Evolutionary conservation across 140 eudicot species (phyloP), one percentile per base, ranked within the genome.

Genomic region (Flaveria floridana): DNA sequence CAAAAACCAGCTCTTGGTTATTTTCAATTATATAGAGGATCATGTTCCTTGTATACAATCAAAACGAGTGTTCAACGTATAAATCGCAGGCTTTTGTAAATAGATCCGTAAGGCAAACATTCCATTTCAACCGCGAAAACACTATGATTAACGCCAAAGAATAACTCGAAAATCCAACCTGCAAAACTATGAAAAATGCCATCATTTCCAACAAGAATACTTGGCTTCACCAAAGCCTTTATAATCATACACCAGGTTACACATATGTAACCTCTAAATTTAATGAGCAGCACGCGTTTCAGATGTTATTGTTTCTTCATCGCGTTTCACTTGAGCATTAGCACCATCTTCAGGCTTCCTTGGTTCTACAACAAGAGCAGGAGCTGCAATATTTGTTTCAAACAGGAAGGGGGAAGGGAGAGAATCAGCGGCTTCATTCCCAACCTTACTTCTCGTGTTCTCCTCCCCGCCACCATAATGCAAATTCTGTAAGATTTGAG

Each of bases 401-500:
- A 56, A 73, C 65, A 80, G 34, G 50, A 81, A 61, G 13, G 77
- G 77, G 67, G 77, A 73, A 20, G 82, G 84, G 65, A 81, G 83
- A 16, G 75, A 51, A 72, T 79, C 82, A 7, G 66, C 1, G n/a
- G 66, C 81, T 73, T 59, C 81, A 21, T 13, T 78, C 39, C 63
- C 86, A 42, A 84, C 88, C 68, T 66, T 85, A 52, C 69, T 68
- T 76, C 82, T 81, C 76, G 69, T 50, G 59, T 61, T 74, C 42
- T 79, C 85, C 46, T 86, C 95, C 16, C 76, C 21, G 15, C 79
- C 86, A 46, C 83, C 89, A 65, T 78, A 74, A 64, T 79, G 75
- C 80, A 88, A 77, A 82, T 77, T 79, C 63, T 83, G 83, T 78
- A 91, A 78, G 66, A 91, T 78, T 70, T 91, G 91, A 41, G 99